Conservation (phyloP, 2,329 filamentous ascomycete genomes). For the Nigrograna mackinnonii region DNA sequence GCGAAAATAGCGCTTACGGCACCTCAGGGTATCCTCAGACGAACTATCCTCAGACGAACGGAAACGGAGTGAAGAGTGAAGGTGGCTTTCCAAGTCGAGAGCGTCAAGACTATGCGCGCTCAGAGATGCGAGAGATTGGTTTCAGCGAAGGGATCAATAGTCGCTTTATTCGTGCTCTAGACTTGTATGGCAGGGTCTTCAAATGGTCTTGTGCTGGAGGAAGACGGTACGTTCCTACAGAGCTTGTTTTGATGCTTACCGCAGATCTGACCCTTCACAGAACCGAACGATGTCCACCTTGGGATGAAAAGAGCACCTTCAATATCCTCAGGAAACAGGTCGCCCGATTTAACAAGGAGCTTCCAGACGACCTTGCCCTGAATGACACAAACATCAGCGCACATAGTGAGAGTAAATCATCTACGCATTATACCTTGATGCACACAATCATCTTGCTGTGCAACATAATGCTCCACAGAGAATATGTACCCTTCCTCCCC, state of each 20-base stretch:
- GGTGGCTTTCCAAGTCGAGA: too few relatives aligned
- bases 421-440: slow-evolving; percentile 67
- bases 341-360: slow-evolving; percentile 54
- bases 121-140: slow-evolving; percentile 42
- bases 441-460: slow-evolving; percentile 69
- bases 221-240: slow-evolving; percentile 48
- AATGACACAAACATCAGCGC: slow-evolving; percentile 66
- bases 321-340: slow-evolving; percentile 57
- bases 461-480: slow-evolving; percentile 69
- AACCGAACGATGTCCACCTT: slow-evolving; percentile 52
- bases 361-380: slow-evolving; percentile 62
- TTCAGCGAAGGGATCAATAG: slow-evolving; percentile 50
- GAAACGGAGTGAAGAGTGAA: too few relatives aligned
- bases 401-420: slow-evolving; percentile 66
- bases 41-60: slow-evolving; percentile 2
- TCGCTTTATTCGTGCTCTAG: slow-evolving; percentile 57
- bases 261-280: neutral
- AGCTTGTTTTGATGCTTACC: slow-evolving; percentile 11
- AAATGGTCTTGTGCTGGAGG: slow-evolving; percentile 63
- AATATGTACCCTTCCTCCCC: slow-evolving; percentile 70
- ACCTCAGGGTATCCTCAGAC: too few relatives aligned
- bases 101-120: too few relatives aligned
- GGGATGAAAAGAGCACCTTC: slow-evolving; percentile 62
- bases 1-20: too few relatives aligned
- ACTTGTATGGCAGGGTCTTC: slow-evolving; percentile 60